Evolutionary conservation across 2,329 filamentous ascomycete species (phyloP), one percentile per base, ranked within the genome.

Genomic region (Colletotrichum sp.): DNA sequence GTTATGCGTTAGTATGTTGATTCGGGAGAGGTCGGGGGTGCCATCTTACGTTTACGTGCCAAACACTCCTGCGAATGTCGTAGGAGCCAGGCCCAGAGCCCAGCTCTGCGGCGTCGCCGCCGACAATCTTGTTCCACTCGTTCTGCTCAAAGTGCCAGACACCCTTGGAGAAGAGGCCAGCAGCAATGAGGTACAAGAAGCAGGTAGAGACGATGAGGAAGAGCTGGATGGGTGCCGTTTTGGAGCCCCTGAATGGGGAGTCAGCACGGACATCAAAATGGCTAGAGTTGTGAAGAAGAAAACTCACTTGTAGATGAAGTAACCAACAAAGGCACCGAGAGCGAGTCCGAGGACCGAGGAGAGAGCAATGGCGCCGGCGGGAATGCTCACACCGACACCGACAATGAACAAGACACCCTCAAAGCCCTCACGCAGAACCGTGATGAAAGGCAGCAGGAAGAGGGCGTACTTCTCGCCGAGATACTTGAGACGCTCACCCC

Each of bases 341-440:
- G 89, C 81, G 13, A 96, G 84, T 16, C 94, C 95, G 21, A 89
- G 88, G 18, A 96, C 83, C 6, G 95, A 92, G 0, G 95, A 90
- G 2, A 96, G 84, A 1, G 94, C 94, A 71, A 96, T 93, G 2
- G 94, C 88, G 3, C 89, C 89, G 1, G 93, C 93, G 1, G 94
- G 93, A 7, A 92, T 85, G 2, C 91, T 90, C 32, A 96, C 89
- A 6, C 92, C 92, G 6, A 96, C 94, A 34, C 95, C 95, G 44
- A 93, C 93, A 63, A 96, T 91, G 84, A 95, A 96, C n/a, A 96
- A 89, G 16, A 96, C 91, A 1, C 93, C 94, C 81, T 96, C 95
- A 16, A 96, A 89, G 6, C 94, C 95, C 82, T 96, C 95, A 26
- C 95, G 88, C 21, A 96, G 86, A 7, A 95, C 93, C 0, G 95